Base-by-base conservation (phyloP, 1,284 basidiomycete species). In the Trichosporon sp. region DNA sequence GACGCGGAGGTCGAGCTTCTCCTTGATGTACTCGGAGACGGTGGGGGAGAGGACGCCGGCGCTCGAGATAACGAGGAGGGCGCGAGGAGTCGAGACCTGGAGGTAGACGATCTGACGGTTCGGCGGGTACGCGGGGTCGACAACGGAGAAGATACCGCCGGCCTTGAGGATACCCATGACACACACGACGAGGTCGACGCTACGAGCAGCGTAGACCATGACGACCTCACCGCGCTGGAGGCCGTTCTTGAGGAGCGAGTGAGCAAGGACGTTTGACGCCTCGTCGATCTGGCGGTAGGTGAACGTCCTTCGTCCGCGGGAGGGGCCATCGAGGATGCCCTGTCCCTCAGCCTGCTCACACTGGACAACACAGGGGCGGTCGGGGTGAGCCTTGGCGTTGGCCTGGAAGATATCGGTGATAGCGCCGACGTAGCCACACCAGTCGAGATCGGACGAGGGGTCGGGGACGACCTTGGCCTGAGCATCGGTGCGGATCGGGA, bases 181-280 rank as follows among this genome's bases (percentile, higher is more conserved):
- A 19, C 96, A 96, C 4, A 99, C 92, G 6, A 98, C 94, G 66
- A 99, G 90, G 82, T 99, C 96, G 56, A 98, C 96, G 76, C 93
- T 94, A 64, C 97, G 90, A 78, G 98, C 91, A 0, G 97, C 97
- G 81, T 99, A 99, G n/a, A 99, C 92, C 90, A 97, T 98, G 69
- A 99, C 95, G 21, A 99, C 95, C 78, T 99, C 97, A 76, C 96
- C 96, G 35, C 94, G 87, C 84, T 96, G 88, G 12, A 99, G 86
- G 12, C 96, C 96, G 16, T 89, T 89, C 77, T 91, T 88, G 68
- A 98, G 85, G 67, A 99, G 88, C 77, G 97, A 90, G 80, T 99
- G 96, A 0, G 97, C 92, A 7, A 99, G 88, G 19, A 96, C 87
- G 81, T 99, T 99, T 4, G 91, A 90, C 7, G 96, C 93, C 67